phyloP scores from a whole-genome alignment of 1,284 basidiomycete species.

The Vanrija sp. region DNA sequence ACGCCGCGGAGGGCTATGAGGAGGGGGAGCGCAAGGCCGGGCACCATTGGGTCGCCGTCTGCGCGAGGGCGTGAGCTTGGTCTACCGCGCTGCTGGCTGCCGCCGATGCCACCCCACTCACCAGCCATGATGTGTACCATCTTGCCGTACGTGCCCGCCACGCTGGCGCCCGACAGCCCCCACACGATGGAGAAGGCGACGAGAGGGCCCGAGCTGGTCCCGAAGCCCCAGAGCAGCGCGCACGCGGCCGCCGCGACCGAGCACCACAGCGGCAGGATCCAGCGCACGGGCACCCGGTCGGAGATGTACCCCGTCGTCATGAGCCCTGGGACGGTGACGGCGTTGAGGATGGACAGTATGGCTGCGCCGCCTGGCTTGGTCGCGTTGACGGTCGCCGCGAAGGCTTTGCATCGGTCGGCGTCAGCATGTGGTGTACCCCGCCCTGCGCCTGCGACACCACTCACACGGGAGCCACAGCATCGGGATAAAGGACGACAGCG shows the following conservation, averaged over 20 bases:
- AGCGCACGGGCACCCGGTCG: slow-evolving; percentile 32
- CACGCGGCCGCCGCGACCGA: slow-evolving; percentile 33
- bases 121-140: slow-evolving; percentile 30
- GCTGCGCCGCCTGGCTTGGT: slow-evolving; percentile 33
- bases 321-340: slow-evolving; percentile 39
- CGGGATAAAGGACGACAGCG: slow-evolving; percentile 43
- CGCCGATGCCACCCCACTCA: neutral
- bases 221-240: slow-evolving; percentile 47
- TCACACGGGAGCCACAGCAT: slow-evolving; percentile 40
- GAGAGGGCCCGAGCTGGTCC: slow-evolving; percentile 26
- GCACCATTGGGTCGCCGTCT: slow-evolving; percentile 35
- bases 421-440: too few relatives aligned
- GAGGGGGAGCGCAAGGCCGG: slow-evolving; percentile 34
- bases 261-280: slow-evolving; percentile 35
- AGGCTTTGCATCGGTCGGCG: too few relatives aligned
- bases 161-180: slow-evolving; percentile 29
- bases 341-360: slow-evolving; percentile 42
- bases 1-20: slow-evolving; percentile 42
- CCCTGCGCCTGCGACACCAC: neutral
- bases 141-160: slow-evolving; percentile 31
- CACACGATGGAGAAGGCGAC: slow-evolving; percentile 31
- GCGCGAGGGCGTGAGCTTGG: neutral
- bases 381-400: slow-evolving; percentile 32
- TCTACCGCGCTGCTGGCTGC: too few relatives aligned
- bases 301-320: slow-evolving; percentile 33